Conservation (phyloP, 768 basidiomycete genomes). For the Tylopilus sp. region DNA sequence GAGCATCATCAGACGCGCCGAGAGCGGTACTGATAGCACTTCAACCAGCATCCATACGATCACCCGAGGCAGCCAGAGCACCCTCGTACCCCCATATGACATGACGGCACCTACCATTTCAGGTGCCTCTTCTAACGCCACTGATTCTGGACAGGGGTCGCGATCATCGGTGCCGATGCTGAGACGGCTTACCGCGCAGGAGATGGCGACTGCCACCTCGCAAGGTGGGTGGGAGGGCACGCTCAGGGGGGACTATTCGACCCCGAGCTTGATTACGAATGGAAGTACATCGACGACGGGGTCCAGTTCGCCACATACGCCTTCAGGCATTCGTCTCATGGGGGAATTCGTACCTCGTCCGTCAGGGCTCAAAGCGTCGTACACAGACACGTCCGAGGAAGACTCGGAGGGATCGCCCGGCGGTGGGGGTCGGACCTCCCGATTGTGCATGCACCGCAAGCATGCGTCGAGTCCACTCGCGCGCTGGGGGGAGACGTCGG, state of each 20-base stretch:
- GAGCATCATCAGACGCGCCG: neutral
- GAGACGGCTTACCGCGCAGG: slow-evolving; percentile 17
- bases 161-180: slow-evolving; percentile 17
- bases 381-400: slow-evolving; percentile 19
- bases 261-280: slow-evolving; percentile 23
- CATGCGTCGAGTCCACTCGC: slow-evolving; percentile 8
- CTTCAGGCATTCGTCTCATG: slow-evolving; percentile 1
- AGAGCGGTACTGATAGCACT: slow-evolving; percentile 18
- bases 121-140: neutral
- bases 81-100: slow-evolving; percentile 10
- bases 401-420: slow-evolving; percentile 4
- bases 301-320: slow-evolving; percentile 15
- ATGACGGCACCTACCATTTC: slow-evolving; percentile 10
- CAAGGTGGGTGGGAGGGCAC: slow-evolving; percentile 1
- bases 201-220: neutral
- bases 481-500: neutral
- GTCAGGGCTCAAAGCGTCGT: slow-evolving; percentile 21
- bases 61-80: slow-evolving; percentile 20
- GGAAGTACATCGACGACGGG: slow-evolving; percentile 14
- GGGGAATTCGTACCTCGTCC: slow-evolving; percentile 10
- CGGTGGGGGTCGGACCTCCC: neutral
- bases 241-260: slow-evolving; percentile 10
- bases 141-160: neutral
- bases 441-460: slow-evolving; percentile 2
- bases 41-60: slow-evolving; percentile 21